These are phyloP conservation scores for Hansenula sp. DNA, from an alignment of 1,139 yeast genomes.

Conservation along the genomic window DNA sequence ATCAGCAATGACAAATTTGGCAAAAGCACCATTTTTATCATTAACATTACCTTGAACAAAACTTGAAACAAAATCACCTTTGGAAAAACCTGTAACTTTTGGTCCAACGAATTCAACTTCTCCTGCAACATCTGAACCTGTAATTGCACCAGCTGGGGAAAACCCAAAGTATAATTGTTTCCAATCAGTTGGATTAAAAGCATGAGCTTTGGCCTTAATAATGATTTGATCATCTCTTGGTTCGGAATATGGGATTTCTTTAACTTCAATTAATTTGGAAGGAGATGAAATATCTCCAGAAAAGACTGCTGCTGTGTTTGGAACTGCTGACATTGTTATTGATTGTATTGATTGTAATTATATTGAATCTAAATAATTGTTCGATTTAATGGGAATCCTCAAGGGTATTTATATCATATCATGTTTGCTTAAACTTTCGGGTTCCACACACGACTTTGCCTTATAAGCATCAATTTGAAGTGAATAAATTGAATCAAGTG, in stretches of 20 bases:
- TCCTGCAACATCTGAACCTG: conserved; percentile 62
- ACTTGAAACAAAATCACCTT: conserved; percentile 51
- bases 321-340: no score
- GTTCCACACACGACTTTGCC: no score
- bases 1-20: conserved; percentile 46
- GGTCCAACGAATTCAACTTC: conserved; percentile 52
- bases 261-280: no score
- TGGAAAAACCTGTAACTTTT: conserved; percentile 41
- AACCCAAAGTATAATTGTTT: conserved; percentile 42
- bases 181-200: conserved; percentile 77
- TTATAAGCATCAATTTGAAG: no score
- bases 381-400: no score
- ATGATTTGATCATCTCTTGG: conserved; percentile 39
- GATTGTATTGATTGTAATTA: no score
- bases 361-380: no score
- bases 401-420: no score
- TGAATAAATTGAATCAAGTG: no score
- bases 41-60: conserved; percentile 47
- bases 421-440: no score
- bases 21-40: conserved; percentile 48
- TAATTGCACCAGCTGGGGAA: conserved; percentile 41
- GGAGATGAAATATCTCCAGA: no score
- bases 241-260: neutral
- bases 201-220: conserved; percentile 53
- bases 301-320: no score